Conservation (phyloP, 31 red algal genomes). For the Endocladia muricata region DNA sequence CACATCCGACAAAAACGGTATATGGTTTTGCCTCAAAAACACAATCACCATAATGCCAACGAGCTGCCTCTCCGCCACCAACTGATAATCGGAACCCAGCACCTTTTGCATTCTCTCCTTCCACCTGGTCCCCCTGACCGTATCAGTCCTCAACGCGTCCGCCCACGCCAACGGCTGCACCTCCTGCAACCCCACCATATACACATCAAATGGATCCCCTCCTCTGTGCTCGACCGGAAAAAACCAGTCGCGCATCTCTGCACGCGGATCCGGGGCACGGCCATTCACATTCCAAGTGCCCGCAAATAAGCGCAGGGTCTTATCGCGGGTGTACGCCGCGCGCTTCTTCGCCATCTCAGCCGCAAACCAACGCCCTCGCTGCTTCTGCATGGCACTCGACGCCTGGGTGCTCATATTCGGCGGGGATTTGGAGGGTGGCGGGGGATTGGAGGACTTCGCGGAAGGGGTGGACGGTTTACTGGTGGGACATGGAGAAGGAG, state of each 20-base stretch:
- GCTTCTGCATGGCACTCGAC: too few species aligned
- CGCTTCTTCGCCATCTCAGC: conserved; percentile 33
- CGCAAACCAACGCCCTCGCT: conserved; percentile 36
- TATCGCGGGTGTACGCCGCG: conserved; percentile 44
- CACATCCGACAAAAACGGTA: conserved; percentile 56
- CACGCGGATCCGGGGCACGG: conserved; percentile 25
- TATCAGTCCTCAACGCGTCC: conserved; percentile 78
- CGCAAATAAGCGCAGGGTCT: conserved; percentile 73
- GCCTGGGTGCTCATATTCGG: too few species aligned
- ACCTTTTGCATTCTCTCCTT: conserved; percentile 47
- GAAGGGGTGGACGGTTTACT: too few species aligned
- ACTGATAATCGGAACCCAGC: conserved; percentile 60
- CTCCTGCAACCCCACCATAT: conserved; percentile 91
- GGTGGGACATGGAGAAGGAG: too few species aligned
- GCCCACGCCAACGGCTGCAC: conserved; percentile 77
- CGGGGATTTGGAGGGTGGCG: too few species aligned
- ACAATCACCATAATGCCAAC: conserved; percentile 92
- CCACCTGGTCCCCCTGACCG: conserved; percentile 61
- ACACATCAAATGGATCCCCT: conserved; percentile 64
- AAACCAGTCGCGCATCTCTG: conserved; percentile 42
- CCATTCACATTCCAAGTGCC: conserved; percentile 99
- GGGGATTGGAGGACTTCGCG: too few species aligned
- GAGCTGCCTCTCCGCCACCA: conserved; percentile 69
- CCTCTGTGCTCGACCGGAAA: conserved; percentile 28
- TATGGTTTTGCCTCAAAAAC: conserved; percentile 78